Evolutionary conservation across 495 filamentous ascomycete species (phyloP).

Genomic region (Trichoderma orchidacearum): DNA sequence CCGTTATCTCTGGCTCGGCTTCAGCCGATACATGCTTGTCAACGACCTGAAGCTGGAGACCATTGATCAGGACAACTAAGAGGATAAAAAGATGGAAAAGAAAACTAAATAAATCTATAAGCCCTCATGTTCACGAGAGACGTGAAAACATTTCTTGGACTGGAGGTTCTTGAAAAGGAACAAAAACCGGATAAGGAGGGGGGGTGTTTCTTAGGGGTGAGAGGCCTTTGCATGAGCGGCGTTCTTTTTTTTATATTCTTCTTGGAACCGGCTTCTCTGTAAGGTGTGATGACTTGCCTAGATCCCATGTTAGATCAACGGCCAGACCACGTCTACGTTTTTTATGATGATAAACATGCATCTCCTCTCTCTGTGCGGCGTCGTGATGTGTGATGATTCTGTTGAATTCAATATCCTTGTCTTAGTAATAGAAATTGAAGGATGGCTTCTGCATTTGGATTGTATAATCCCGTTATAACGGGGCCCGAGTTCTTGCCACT

Average conservation of each 20-base stretch:
- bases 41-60: slow-evolving; percentile 70
- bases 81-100: not conserved
- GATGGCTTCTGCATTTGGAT: too few species aligned
- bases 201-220: too few species aligned
- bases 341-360: not conserved
- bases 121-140: too few species aligned
- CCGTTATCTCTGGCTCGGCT: slow-evolving; percentile 83
- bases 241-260: not conserved
- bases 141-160: not conserved
- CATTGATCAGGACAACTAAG: not conserved
- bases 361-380: not conserved
- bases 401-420: too few species aligned
- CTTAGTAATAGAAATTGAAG: too few species aligned
- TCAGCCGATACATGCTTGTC: slow-evolving; percentile 89
- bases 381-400: not conserved
- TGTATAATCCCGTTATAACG: too few species aligned
- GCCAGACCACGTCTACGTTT: not conserved
- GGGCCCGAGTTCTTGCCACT: too few species aligned
- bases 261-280: not conserved
- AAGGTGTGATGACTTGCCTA: not conserved
- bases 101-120: not conserved
- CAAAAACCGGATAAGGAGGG: not conserved
- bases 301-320: not conserved
- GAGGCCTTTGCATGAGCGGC: not conserved
- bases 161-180: too few species aligned